Base-by-base conservation (phyloP, 768 basidiomycete species). In the Mycena vitilis region DNA sequence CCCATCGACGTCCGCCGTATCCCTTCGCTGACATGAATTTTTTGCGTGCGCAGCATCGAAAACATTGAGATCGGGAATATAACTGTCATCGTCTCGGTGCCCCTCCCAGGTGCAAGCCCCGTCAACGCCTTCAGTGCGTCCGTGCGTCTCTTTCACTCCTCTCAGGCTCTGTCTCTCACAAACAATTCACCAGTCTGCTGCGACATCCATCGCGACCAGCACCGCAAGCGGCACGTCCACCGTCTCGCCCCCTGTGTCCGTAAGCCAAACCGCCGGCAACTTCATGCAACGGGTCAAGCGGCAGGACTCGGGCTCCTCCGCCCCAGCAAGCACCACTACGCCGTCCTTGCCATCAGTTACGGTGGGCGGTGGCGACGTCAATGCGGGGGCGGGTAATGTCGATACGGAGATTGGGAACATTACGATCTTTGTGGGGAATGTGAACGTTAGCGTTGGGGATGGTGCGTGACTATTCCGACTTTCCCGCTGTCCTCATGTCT, bases 371-470 rank as follows among this genome's bases (percentile, higher is more conserved):
- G 65, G 71, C 20, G 47, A 64, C 20, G 58, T 70, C 5, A 66
- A 38, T 20, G 56, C 65, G 12, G 71, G 68, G 20, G 68, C 68
- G 16, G 71, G 71, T 1, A 72, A 61, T 36, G 61, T 72, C 15
- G 68, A 72, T 30, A 72, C 71, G 9, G 71, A 66, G 52, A 72
- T 72, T 34, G 71, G 71, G 23, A 69, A 72, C 38, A 72, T 72
- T 48, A 72, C 67, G 2, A 72, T 72, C 15, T 69, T 66, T 15
- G 68, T 69, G 9, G 71, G 71, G 40, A 68, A 72, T 56, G 71
- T 72, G 25, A 69, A 72, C 36, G 68, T 72, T 16, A 69, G 68
- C 23, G 47, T 72, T 11, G 71, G 71, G 2, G 61, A 69, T 34
- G 68, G 71, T 72, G 44, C 18, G 71, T 59, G 30, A 5, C 30